Conservation (phyloP, 768 basidiomycete species). For the Lentinula sp. region DNA sequence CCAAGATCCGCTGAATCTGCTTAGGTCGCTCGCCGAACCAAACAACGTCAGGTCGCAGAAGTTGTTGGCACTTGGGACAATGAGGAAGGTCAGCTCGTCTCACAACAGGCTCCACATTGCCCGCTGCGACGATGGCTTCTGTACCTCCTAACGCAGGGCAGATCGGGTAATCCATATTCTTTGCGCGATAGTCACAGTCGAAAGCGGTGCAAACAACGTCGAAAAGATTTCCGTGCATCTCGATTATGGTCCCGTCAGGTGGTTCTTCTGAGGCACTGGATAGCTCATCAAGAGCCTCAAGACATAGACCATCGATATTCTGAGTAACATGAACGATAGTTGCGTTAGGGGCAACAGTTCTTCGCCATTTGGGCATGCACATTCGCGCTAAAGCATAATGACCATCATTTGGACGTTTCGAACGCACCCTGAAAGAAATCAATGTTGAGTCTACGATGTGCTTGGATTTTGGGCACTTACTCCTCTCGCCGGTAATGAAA, state of each 20-base stretch:
- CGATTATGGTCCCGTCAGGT: slow-evolving; percentile 9
- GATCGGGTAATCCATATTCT: slow-evolving; percentile 13
- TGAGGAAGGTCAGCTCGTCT: slow-evolving; percentile 14
- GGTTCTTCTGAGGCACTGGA: not conserved
- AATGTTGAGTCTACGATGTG: not conserved
- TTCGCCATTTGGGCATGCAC: slow-evolving; percentile 5
- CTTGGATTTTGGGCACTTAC: not conserved
- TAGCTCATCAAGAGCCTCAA: slow-evolving; percentile 6
- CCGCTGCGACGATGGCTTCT: slow-evolving; percentile 8
- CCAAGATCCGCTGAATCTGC: slow-evolving; percentile 16
- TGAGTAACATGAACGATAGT: slow-evolving; percentile 14
- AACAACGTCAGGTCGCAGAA: slow-evolving; percentile 22
- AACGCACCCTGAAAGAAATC: slow-evolving; percentile 9
- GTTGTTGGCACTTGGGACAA: slow-evolving; percentile 16
- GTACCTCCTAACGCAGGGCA: slow-evolving; percentile 16
- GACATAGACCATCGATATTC: slow-evolving; percentile 16
- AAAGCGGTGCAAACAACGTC: slow-evolving; percentile 16
- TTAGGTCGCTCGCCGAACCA: slow-evolving; percentile 25
- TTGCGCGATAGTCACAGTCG: slow-evolving; percentile 12
- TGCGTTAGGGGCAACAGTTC: slow-evolving; percentile 9
- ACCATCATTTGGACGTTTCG: slow-evolving; percentile 19
- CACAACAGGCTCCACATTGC: slow-evolving; percentile 9
- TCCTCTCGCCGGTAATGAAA: slow-evolving; percentile 12
- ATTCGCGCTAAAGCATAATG: slow-evolving; percentile 17
- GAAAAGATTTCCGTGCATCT: slow-evolving; percentile 25